Evolutionary conservation across 2,329 filamentous ascomycete genomes (phyloP), one percentile per base, ranked within the genome.

Genomic region (Mariannaea sp.): DNA sequence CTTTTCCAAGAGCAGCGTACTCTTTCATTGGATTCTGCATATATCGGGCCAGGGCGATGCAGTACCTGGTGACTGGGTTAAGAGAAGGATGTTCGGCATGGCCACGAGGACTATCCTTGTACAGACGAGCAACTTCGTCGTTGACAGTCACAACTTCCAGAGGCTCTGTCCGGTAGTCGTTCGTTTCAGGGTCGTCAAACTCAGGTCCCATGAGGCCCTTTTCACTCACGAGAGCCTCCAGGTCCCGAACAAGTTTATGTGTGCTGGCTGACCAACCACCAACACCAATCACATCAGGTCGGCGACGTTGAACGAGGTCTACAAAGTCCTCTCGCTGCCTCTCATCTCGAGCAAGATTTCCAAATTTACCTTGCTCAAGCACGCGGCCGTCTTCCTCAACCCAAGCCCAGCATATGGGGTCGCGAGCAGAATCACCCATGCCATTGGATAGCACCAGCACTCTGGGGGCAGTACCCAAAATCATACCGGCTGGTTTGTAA

Each of bases 11-110:
- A 1, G 92, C 90, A 9, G 93, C 94, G 70, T 99, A 99, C 70
- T 99, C 92, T 74, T 96, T 94, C 75, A 99, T 83, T 1, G 94
- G 94, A 66, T 93, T 95, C 72, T 99, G 94, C 72, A 99, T 81
- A 71, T 97, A 99, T 57, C 88, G 87, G 16, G 90, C 93, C 32
- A 99, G 76, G 22, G 87, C 92, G 60, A 96, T 86, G 70, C 92
- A 96, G 74, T 99, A 99, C 65, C 91, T 84, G 1, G 88, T 90
- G 45, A 96, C 78, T 6, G 90, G 84, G 47, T 85, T 83, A 24
- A 96, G 80, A 10, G 86, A 87, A 5, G 94, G 92, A 68, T 96
- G 90, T 58, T 97, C 93, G 9, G 82, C 77, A 42, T 83, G 78
- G 9, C 89, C 92, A 35, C 92, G 85, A 12, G 87, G 83, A 69